Evolutionary conservation across 1,139 yeast species (phyloP).

Genomic region (Taphrina sp.): DNA sequence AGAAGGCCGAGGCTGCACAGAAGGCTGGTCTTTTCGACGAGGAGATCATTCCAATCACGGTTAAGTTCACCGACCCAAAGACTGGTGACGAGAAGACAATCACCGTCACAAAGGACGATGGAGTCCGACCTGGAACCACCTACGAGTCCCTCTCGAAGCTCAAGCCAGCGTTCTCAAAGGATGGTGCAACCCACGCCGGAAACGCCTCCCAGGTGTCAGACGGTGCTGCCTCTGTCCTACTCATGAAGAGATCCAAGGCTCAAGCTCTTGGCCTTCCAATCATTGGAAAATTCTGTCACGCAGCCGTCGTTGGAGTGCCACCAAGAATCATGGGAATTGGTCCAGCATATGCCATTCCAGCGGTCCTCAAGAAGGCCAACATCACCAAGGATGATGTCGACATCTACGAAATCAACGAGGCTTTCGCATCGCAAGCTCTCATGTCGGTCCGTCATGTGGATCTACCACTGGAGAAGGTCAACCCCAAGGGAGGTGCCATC

Average conservation of each 20-base stretch:
- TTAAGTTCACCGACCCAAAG: conserved; percentile 44
- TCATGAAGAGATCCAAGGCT: conserved; percentile 87
- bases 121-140: conserved; percentile 85
- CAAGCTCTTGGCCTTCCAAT: conserved; percentile 65
- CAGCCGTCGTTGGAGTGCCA: conserved; percentile 83
- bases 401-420: conserved; percentile 87
- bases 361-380: conserved; percentile 64
- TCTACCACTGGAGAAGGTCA: conserved; percentile 70
- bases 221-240: conserved; percentile 88
- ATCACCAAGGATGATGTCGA: conserved; percentile 64
- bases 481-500: conserved; percentile 93
- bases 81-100: conserved; percentile 48
- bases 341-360: conserved; percentile 91
- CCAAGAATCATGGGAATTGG: conserved; percentile 98
- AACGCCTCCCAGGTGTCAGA: conserved; percentile 94
- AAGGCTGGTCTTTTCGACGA: conserved; percentile 46
- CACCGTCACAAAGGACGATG: conserved; percentile 77
- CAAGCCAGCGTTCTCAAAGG: conserved; percentile 78
- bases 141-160: conserved; percentile 69
- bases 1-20: conserved; percentile 46
- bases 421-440: conserved; percentile 93
- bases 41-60: conserved; percentile 53
- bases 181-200: conserved; percentile 82
- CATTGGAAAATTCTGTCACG: conserved; percentile 72
- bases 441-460: conserved; percentile 67